Evolutionary conservation across 257 asterid species (phyloP).

Genomic region (Scutellaria baicalensis): DNA sequence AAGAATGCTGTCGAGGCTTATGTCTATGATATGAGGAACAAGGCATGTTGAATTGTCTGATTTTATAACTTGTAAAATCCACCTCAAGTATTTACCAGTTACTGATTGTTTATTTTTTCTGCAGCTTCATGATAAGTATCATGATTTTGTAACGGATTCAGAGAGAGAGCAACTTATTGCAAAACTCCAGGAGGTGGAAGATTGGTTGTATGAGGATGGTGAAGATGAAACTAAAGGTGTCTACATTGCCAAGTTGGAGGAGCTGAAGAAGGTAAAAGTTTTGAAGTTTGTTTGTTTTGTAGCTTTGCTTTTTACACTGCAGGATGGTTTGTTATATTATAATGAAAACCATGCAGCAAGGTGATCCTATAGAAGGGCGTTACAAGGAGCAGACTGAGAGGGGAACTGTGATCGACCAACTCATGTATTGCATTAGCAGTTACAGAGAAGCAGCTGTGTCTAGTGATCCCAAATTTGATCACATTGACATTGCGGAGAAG

Average conservation of each 20-base stretch:
- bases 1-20: conserved; percentile 91
- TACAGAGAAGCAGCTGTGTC: conserved; percentile 74
- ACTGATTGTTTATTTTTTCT: neutral
- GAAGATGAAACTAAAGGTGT: conserved; percentile 73
- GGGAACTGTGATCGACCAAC: conserved; percentile 56
- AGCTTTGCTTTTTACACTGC: neutral
- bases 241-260: conserved; percentile 68
- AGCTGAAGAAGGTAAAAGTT: conserved; percentile 40
- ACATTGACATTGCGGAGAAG: conserved; percentile 67
- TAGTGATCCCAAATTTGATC: conserved; percentile 67
- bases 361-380: conserved; percentile 79
- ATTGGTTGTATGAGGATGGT: conserved; percentile 92
- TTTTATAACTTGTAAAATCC: neutral
- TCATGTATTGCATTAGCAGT: conserved; percentile 58
- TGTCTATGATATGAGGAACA: conserved; percentile 77
- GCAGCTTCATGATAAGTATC: conserved; percentile 65
- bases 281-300: neutral
- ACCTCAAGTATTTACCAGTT: too few species aligned
- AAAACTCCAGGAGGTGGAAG: conserved; percentile 78
- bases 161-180: conserved; percentile 62
- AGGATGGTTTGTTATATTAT: neutral
- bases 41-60: conserved; percentile 30
- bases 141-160: conserved; percentile 48
- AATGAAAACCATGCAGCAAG: conserved; percentile 44
- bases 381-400: conserved; percentile 64